Evolutionary conservation across 106 monocot species (phyloP).

Genomic region (Vanilla planifolia): DNA sequence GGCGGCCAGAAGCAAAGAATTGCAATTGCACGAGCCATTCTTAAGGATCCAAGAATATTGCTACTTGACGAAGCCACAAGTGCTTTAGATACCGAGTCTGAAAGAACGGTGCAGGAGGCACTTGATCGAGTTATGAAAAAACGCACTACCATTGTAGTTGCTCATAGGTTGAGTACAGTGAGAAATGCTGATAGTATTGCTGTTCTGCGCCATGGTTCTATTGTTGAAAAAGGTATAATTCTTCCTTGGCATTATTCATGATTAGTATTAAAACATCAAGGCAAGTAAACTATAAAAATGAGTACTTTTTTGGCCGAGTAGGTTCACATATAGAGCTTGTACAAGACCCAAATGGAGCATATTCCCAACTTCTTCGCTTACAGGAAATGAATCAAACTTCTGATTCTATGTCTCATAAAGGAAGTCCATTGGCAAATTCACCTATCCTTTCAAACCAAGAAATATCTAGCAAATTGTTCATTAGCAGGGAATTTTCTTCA

Average conservation of each 20-base stretch:
- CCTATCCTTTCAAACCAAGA: slow-evolving; percentile 1
- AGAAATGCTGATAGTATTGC: slow-evolving; percentile 47
- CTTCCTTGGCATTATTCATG: neutral
- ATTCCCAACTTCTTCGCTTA: neutral
- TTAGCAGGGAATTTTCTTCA: neutral
- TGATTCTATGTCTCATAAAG: neutral
- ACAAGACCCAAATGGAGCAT: slow-evolving; percentile 25
- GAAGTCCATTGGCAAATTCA: neutral
- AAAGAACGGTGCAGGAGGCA: slow-evolving; percentile 40
- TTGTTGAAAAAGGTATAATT: slow-evolving; percentile 42
- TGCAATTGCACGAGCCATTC: slow-evolving; percentile 53
- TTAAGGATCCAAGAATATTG: slow-evolving; percentile 47
- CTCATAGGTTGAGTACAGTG: slow-evolving; percentile 46
- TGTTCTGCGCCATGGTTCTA: slow-evolving; percentile 29
- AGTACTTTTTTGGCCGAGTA: neutral
- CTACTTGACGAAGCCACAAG: slow-evolving; percentile 64
- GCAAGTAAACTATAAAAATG: neutral
- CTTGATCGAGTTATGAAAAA: slow-evolving; percentile 36
- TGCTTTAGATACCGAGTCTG: slow-evolving; percentile 44
- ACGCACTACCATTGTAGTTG: slow-evolving; percentile 46
- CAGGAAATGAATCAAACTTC: neutral
- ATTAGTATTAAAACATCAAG: neutral
- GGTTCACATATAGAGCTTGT: neutral
- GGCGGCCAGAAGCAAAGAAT: slow-evolving; percentile 61
- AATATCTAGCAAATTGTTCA: neutral